Evolutionary conservation across 2,329 filamentous ascomycete genomes (phyloP), one percentile per base, ranked within the genome.

Genomic region (Clathrospora elynae): DNA sequence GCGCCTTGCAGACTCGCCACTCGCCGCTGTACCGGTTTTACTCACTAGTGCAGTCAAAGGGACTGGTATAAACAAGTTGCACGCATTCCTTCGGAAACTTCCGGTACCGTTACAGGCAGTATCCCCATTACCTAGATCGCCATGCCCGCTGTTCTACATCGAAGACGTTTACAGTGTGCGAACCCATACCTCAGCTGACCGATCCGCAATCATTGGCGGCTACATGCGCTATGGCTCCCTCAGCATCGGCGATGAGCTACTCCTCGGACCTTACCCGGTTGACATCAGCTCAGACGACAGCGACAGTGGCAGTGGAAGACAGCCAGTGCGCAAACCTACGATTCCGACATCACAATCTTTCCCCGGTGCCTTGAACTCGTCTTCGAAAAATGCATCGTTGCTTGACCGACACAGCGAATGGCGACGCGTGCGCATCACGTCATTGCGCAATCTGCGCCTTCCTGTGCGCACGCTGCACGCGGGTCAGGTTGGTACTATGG

Each of bases 401-500:
- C 47, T 43, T 11, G 53, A 59, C 17, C 55, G 49, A 22, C 47
- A 61, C n/a, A 50, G 49, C 73, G 58, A 81, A 77, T 97, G 92
- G 92, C 84, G 88, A 50, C 78, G 78, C 16, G 90, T 92, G 5
- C 84, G 81, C 29, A 83, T 97, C 38, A 85, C 88, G 30, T 97
- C 91, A 57, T 85, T 96, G 29, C 86, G 92, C 14, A 95, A 96
- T 57, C 76, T 99, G 6, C 83, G 92, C 4, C 76, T 96, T 3
- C 89, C 92, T 0, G 90, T 96, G 0, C 82, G 83, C 32, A 82
- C 79, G 0, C 78, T 97, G 6, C 79, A 85, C 35, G 79, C 85
- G 11, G 90, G 89, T 7, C 92, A 99, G 70, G 90, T 92, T 5
- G 93, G 92, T 1, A 96, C 91, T 0, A 80, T 99, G 39, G 92